Evolutionary conservation across 2,329 filamentous ascomycete species (phyloP).

Genomic region (Thermoascus crustaceus): DNA sequence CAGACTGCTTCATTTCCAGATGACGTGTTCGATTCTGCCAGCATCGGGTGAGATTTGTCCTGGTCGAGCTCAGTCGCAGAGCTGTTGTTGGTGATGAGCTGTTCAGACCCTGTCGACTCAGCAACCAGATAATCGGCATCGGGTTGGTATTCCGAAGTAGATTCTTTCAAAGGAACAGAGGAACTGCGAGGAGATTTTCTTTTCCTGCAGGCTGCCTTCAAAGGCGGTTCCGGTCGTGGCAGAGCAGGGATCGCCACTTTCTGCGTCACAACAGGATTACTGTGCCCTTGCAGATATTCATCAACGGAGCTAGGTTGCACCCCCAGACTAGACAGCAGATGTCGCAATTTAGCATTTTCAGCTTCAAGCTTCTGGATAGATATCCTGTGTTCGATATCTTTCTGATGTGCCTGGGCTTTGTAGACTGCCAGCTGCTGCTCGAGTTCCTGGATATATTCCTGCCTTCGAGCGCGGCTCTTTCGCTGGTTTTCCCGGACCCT

Average conservation of each 20-base stretch:
- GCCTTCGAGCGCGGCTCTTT: constrained; percentile 27
- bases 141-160: not conserved
- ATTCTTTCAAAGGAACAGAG: too few species aligned
- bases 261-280: constrained; percentile 11
- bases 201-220: not conserved
- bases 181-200: not conserved
- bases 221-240: constrained; percentile 5
- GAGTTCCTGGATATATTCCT: constrained; percentile 29
- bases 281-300: constrained; percentile 18
- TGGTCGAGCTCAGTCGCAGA: not conserved
- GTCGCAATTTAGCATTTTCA: constrained; percentile 24
- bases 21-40: too few species aligned
- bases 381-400: constrained; percentile 28
- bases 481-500: constrained; percentile 32
- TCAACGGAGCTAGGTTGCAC: constrained; percentile 17
- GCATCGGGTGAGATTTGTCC: not conserved
- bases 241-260: constrained; percentile 31
- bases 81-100: not conserved
- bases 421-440: constrained; percentile 22
- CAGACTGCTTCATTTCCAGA: constrained; percentile 13
- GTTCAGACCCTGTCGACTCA: not conserved
- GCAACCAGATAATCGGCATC: not conserved
- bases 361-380: constrained; percentile 24
- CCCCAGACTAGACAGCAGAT: constrained; percentile 19
- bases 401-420: constrained; percentile 21